A percentile compares a stretch with the other conserved stretches of the same genome.
Conservation (phyloP, 164 flowering plant genomes). For the Cinnamomum chago region DNA sequence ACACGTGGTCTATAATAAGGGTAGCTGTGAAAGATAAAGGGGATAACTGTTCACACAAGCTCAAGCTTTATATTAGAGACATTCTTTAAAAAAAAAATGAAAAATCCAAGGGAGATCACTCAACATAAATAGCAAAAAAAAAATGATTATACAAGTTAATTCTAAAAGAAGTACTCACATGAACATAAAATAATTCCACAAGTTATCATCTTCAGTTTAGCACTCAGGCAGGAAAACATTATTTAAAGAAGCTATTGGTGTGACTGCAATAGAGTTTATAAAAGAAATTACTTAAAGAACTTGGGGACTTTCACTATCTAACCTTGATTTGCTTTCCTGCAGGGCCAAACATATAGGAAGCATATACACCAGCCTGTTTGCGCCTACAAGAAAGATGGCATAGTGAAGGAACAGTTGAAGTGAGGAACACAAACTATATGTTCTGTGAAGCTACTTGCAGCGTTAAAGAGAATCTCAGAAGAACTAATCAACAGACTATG, state of each 20-base stretch:
- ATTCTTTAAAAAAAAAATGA: no score
- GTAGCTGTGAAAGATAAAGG: no score
- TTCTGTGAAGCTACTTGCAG: background rate
- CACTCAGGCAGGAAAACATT: background rate
- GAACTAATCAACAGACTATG: background rate
- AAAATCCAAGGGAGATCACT: background rate
- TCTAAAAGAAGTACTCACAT: background rate
- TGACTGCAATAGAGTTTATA: background rate
- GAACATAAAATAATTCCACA: background rate
- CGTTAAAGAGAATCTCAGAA: background rate
- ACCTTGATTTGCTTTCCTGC: slow-evolving; percentile 61
- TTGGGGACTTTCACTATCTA: background rate
- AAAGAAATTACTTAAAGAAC: background rate
- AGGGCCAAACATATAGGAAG: slow-evolving; percentile 73
- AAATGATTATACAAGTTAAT: no score
- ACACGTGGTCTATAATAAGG: no score
- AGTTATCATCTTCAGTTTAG: background rate
- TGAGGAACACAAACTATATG: background rate
- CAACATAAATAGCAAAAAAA: no score
- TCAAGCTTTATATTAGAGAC: background rate
- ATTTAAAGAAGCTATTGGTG: background rate
- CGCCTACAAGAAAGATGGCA: slow-evolving; percentile 38
- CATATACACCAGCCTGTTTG: slow-evolving; percentile 73
- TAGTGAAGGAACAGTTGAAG: background rate
- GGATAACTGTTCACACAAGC: background rate